These are phyloP conservation scores for Diaporthe helianthi DNA, from an alignment of 2,329 filamentous ascomycete species.

Conservation along the genomic window DNA sequence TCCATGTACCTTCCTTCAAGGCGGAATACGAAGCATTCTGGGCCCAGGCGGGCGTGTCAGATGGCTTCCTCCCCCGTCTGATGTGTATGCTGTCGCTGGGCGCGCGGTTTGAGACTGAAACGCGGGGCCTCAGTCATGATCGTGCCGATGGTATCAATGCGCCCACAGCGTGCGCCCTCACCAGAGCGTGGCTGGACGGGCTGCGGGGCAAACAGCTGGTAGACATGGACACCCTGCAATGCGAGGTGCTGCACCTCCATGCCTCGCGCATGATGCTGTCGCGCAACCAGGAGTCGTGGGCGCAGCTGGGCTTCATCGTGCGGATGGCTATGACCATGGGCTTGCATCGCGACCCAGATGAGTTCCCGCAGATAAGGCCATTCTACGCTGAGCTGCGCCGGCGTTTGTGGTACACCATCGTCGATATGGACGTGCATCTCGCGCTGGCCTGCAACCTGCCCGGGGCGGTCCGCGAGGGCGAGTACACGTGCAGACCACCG, in stretches of 20 bases:
- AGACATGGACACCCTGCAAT: conserved; percentile 60
- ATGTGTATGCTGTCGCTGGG: conserved; percentile 61
- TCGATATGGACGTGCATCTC: conserved; percentile 63
- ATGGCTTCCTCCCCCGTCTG: conserved; percentile 61
- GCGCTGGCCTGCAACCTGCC: conserved; percentile 61
- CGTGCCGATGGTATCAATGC: conserved; percentile 62
- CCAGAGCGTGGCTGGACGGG: conserved; percentile 60
- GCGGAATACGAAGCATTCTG: conserved; percentile 60
- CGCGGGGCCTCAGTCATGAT: conserved; percentile 58
- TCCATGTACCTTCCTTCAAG: conserved; percentile 60
- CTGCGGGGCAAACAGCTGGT: conserved; percentile 60
- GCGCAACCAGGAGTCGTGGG: conserved; percentile 59
- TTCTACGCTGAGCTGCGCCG: conserved; percentile 62
- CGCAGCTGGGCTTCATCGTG: conserved; percentile 61
- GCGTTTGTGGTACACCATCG: conserved; percentile 63
- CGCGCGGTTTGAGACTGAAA: conserved; percentile 59
- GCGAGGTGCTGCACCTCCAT: conserved; percentile 60
- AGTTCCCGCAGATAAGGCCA: conserved; percentile 57
- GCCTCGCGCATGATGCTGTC: conserved; percentile 58
- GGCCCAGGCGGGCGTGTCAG: conserved; percentile 53
- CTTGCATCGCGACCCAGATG: conserved; percentile 62
- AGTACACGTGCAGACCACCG: conserved; percentile 61
- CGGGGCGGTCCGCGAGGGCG: conserved; percentile 57
- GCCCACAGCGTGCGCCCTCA: conserved; percentile 62
- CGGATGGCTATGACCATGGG: conserved; percentile 67